Conservation (phyloP, 371 early-diverging fungal genomes). For the Coemansia sp. region DNA sequence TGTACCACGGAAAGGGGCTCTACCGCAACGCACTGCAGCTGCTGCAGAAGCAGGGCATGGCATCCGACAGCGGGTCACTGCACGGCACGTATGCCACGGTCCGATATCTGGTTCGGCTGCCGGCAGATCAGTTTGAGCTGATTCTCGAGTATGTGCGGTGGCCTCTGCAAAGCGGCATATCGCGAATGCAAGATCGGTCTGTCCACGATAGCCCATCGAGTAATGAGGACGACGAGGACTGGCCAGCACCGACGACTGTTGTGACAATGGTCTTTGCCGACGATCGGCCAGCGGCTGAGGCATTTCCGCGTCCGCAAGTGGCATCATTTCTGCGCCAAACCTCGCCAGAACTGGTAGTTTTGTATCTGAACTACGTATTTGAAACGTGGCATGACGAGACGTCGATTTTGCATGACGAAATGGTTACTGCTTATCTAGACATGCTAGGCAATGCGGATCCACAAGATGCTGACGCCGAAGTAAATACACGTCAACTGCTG, state of each 20-base stretch:
- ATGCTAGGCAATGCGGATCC: slow-evolving; percentile 6
- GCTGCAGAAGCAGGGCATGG: slow-evolving; percentile 55
- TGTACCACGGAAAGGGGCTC: slow-evolving; percentile 84
- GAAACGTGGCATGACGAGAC: slow-evolving; percentile 64
- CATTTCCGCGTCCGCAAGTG: slow-evolving; percentile 49
- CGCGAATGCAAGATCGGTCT: slow-evolving; percentile 2
- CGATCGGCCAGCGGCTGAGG: slow-evolving; percentile 46
- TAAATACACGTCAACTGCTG: slow-evolving; percentile 30
- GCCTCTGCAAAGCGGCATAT: slow-evolving; percentile 58
- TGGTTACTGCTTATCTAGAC: slow-evolving; percentile 55
- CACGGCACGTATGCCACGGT: slow-evolving; percentile 68
- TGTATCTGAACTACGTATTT: slow-evolving; percentile 78
- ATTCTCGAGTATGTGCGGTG: slow-evolving; percentile 77
- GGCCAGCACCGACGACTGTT: slow-evolving; percentile 35
- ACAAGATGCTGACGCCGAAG: slow-evolving; percentile 29
- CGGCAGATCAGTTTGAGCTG: slow-evolving; percentile 71
- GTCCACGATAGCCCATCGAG: slow-evolving; percentile 5
- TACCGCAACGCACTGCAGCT: slow-evolving; percentile 83
- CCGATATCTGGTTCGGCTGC: slow-evolving; percentile 72
- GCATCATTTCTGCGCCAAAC: slow-evolving; percentile 59
- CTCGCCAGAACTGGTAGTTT: slow-evolving; percentile 63
- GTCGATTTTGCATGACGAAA: slow-evolving; percentile 66
- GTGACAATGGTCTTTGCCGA: slow-evolving; percentile 71
- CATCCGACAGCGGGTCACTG: slow-evolving; percentile 51
- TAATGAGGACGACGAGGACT: slow-evolving; percentile 26